phyloP scores from a whole-genome alignment of 768 basidiomycete genomes.

The Mycena metata region DNA sequence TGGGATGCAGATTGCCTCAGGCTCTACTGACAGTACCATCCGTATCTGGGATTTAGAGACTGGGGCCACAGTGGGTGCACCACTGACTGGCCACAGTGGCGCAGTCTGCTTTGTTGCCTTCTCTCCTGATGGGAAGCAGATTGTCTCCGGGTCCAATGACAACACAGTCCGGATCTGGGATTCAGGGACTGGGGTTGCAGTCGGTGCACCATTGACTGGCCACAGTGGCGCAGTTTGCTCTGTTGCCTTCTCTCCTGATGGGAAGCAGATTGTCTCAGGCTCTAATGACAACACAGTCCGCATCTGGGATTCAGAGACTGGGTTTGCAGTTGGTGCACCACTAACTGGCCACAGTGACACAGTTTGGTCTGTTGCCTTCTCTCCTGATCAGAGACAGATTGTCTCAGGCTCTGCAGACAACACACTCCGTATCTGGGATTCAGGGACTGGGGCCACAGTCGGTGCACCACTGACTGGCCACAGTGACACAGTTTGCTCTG shows the following conservation, averaged over 20 bases:
- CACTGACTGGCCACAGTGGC: neutral
- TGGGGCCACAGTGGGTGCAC: neutral
- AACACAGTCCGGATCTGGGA: neutral
- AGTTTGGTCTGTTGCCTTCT: neutral
- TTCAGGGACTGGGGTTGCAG: neutral
- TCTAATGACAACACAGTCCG: neutral
- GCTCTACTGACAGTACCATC: neutral
- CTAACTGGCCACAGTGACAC: neutral
- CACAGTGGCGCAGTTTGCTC: neutral
- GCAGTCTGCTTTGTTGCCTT: neutral
- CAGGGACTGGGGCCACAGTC: neutral
- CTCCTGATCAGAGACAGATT: neutral
- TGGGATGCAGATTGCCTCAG: neutral
- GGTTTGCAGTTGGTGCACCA: neutral
- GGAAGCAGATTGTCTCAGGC: neutral
- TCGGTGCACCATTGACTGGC: neutral
- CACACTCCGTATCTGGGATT: neutral
- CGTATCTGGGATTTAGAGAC: neutral
- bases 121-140: neutral
- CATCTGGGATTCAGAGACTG: neutral
- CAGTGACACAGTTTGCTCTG: neutral
- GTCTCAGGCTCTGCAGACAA: neutral
- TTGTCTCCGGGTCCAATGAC: neutral
- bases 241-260: constrained; percentile 1
- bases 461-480: neutral